These are phyloP conservation scores for Sporothrix euskadiensis DNA, from an alignment of 2,329 filamentous ascomycete genomes.

Conservation along the genomic window DNA sequence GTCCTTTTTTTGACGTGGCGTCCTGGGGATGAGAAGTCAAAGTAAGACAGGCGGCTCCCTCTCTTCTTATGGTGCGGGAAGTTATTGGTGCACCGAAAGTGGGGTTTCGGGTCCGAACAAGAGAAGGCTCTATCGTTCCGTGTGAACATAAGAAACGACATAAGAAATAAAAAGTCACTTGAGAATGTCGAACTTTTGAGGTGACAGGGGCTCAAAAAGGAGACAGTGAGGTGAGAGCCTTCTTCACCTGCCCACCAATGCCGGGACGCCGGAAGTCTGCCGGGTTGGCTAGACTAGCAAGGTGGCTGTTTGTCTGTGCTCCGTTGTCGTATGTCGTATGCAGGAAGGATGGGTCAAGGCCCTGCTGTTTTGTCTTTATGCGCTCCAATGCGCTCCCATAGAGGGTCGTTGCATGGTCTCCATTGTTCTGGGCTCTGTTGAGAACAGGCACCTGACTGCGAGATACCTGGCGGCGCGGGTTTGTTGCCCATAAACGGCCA, in stretches of 20 bases:
- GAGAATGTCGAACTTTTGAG: background rate
- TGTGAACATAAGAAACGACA: background rate
- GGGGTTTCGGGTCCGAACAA: conserved; percentile 7
- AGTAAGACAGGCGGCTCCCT: background rate
- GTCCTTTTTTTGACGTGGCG: background rate
- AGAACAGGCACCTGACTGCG: background rate
- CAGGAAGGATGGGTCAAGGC: background rate
- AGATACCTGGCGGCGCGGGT: background rate
- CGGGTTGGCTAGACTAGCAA: background rate
- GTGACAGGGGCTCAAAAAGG: background rate
- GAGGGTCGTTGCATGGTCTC: background rate
- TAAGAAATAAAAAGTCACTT: background rate
- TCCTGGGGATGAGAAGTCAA: background rate
- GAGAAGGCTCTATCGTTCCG: background rate
- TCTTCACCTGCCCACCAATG: background rate
- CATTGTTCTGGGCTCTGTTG: background rate
- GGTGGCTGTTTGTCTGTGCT: background rate
- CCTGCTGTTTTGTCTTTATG: background rate
- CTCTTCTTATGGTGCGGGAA: background rate
- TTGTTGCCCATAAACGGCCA: background rate
- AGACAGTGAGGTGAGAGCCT: background rate
- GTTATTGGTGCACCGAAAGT: too few species aligned
- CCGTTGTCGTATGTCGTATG: conserved; percentile 19
- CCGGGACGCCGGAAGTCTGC: conserved; percentile 10
- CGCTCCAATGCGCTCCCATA: background rate